Evolutionary conservation across 371 early-diverging fungal species (phyloP), one percentile per base, ranked within the genome.

Genomic region (Mortierella sp.): DNA sequence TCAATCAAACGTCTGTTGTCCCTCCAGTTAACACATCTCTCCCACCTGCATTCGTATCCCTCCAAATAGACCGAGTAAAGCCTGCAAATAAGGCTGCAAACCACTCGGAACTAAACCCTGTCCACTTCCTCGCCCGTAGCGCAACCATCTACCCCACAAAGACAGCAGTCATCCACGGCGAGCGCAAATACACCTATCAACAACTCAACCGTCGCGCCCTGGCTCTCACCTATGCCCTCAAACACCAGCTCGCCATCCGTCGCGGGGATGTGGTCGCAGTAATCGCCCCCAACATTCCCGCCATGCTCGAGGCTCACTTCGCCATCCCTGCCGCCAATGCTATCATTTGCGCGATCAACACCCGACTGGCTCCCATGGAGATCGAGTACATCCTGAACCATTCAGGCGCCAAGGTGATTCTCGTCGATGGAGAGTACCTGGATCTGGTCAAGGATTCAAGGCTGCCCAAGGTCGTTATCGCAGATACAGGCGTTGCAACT

Each of bases 281-380:
- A 34, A 82, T 95, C 14, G 90, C 91, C 16, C 93, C 93, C 28
- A 95, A 94, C 78, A 90, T 91, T n/a, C 91, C 91, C 16, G 88
- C 91, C 9, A 88, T 91, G 81, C 85, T 93, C 10, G 94, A 95
- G 45, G 92, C 93, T 0, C 91, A 92, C 28, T 94, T 90, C 87
- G 94, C 91, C 14, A 88, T 94, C n/a, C 94, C 94, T 1, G 90
- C 91, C 26, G 85, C 91, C 11, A 91, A 92, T 28, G 94, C 89
- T 7, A 88, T 94, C 45, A 81, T 93, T 4, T 94, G 94, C 0
- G 92, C 94, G 24, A 89, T 95, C 77, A 95, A 95, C 77, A 91
- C 92, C 8, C 90, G 94, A 10, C 85, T 95, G 10, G 89, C 88
- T 2, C 87, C 89, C 5, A 77, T 88, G 8, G 95, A 95, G 82